A percentile compares a stretch with the other conserved stretches of the same genome.
Conservation (phyloP, 306 rosid genomes). For the Pachyrhizus erosus region DNA sequence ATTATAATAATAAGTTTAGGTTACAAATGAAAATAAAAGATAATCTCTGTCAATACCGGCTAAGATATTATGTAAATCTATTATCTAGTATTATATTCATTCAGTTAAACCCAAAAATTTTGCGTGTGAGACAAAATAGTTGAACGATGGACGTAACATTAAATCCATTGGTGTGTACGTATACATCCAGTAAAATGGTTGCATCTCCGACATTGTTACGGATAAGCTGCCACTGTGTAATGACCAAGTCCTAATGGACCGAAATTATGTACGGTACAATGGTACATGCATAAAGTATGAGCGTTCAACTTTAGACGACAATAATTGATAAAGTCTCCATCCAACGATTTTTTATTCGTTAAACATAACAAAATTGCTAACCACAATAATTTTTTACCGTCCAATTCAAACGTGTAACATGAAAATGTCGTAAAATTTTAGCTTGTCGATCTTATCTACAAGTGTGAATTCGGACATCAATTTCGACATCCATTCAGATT, state of each 20-base stretch:
- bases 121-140: constrained; percentile 25
- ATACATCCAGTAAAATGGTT: background rate
- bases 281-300: background rate
- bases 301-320: constrained; percentile 12
- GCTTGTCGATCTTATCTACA: constrained; percentile 41
- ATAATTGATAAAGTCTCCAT: background rate
- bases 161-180: constrained; percentile 15
- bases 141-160: constrained; percentile 28
- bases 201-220: constrained; percentile 6
- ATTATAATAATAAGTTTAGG: background rate
- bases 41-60: background rate
- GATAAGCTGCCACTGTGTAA: constrained; percentile 20
- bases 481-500: constrained; percentile 13
- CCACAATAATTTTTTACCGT: background rate
- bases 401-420: constrained; percentile 29
- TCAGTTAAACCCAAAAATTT: constrained; percentile 5
- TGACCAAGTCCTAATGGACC: constrained; percentile 46
- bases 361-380: background rate
- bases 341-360: background rate
- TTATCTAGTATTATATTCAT: background rate
- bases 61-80: background rate
- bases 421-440: constrained; percentile 22
- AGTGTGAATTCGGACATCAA: background rate
- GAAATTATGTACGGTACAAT: constrained; percentile 41
- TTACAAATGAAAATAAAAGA: background rate